Evolutionary conservation across 2,329 filamentous ascomycete species (phyloP), one percentile per base, ranked within the genome.

Genomic region (Stagonosporopsis rhizophila): DNA sequence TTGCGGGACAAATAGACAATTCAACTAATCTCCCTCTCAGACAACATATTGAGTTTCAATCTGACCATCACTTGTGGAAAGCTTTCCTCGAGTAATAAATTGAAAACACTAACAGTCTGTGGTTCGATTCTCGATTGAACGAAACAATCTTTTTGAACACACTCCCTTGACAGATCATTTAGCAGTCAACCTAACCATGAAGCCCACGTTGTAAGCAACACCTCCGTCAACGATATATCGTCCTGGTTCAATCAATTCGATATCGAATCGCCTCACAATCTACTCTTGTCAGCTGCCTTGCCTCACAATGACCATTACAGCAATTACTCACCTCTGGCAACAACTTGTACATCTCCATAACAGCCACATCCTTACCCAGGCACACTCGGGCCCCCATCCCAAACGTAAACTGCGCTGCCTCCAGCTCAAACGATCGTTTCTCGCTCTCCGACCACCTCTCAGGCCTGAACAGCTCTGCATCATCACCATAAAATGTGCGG

Each of bases 391-490:
- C 52, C 6, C 71, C 71, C 15, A 67, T 52, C 0, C 71, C 68
- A 44, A 73, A 75, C 15, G 62, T 64, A 22, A 73, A 71, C n/a
- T 71, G 66, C 19, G 57, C 61, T 8, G 69, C 70, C 23, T 75
- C 69, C 20, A 70, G 52, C 42, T 70, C 65, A 20, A 66, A 62
- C 8, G 22, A 59, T 15, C 52, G 53, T 46, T 67, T 65, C 45
- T 73, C 67, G 37, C 52, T 60, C 35, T 60, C 51, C 51, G 79
- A 34, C 78, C 78, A 80, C 3, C 79, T 60, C 58, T 80, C 78
- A 1, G 79, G 79, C 12, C 63, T 65, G 41, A 77, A 81, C 11
- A 71, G 65, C 30, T 77, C 73, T 4, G 76, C 75, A 60, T 80
- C 74, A 5, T 70, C 64, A 2, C 77, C 77, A 47, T 78, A 80